Evolutionary conservation across 2,329 filamentous ascomycete species (phyloP).

Genomic region (Fragosphaeria purpurea): DNA sequence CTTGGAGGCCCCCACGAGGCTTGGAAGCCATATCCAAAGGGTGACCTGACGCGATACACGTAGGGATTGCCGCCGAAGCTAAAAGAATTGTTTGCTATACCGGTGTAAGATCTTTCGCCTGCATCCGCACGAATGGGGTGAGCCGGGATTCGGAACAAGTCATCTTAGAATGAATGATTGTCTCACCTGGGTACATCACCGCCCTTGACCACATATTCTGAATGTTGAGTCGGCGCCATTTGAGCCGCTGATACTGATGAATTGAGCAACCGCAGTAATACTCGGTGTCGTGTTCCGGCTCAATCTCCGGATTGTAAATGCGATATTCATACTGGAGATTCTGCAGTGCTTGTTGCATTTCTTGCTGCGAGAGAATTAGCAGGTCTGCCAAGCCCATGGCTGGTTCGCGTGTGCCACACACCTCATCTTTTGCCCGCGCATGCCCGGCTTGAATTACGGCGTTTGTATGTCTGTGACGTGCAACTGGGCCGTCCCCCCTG

Average conservation of each 20-base stretch:
- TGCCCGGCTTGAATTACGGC: no score
- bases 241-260: constrained; percentile 27
- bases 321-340: constrained; percentile 26
- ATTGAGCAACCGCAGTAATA: constrained; percentile 29
- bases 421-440: neutral
- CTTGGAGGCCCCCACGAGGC: neutral
- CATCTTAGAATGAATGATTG: neutral
- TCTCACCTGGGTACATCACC: constrained; percentile 35
- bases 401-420: neutral
- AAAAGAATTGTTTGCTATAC: no score
- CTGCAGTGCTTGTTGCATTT: constrained; percentile 32
- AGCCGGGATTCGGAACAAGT: no score
- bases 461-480: no score
- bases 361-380: constrained; percentile 20
- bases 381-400: neutral
- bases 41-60: neutral
- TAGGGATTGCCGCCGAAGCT: constrained; percentile 3
- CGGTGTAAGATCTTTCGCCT: constrained; percentile 20
- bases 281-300: constrained; percentile 34
- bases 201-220: constrained; percentile 33
- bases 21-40: neutral
- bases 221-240: constrained; percentile 25
- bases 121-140: no score
- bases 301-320: constrained; percentile 36
- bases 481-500: no score